phyloP scores from a whole-genome alignment of 2,329 filamentous ascomycete species.

The Mariannaea elegans region DNA sequence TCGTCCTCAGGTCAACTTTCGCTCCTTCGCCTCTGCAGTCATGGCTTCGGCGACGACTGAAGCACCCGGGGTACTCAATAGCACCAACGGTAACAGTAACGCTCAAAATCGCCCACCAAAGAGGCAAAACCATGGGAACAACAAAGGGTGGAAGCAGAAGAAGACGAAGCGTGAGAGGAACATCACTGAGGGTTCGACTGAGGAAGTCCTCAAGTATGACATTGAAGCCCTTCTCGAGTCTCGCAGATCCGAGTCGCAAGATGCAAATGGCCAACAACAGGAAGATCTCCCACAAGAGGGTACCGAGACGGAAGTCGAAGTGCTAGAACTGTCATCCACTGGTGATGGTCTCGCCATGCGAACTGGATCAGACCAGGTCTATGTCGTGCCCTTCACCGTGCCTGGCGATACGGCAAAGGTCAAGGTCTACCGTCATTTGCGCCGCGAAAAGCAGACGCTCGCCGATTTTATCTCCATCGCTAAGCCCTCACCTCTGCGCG shows the following conservation, averaged over 20 bases:
- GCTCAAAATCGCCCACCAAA: constrained; percentile 27
- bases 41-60: constrained; percentile 36
- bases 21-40: constrained; percentile 33
- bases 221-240: constrained; percentile 63
- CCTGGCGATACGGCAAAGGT: constrained; percentile 84
- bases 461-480: constrained; percentile 85
- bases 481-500: constrained; percentile 76
- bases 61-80: constrained; percentile 17
- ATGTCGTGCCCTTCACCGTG: constrained; percentile 86
- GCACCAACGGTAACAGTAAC: constrained; percentile 9
- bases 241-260: constrained; percentile 45
- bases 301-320: constrained; percentile 82
- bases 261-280: constrained; percentile 41
- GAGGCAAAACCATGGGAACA: constrained; percentile 31
- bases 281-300: constrained; percentile 69
- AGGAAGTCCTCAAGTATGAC: constrained; percentile 73
- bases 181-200: constrained; percentile 68
- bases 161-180: constrained; percentile 67
- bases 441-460: constrained; percentile 72
- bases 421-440: constrained; percentile 79
- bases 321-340: constrained; percentile 85
- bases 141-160: constrained; percentile 51
- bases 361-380: constrained; percentile 72
- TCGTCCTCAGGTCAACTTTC: constrained; percentile 23
- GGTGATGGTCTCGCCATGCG: constrained; percentile 87